Conservation (phyloP, 2,329 filamentous ascomycete species). For the Exophiala bonariae region DNA sequence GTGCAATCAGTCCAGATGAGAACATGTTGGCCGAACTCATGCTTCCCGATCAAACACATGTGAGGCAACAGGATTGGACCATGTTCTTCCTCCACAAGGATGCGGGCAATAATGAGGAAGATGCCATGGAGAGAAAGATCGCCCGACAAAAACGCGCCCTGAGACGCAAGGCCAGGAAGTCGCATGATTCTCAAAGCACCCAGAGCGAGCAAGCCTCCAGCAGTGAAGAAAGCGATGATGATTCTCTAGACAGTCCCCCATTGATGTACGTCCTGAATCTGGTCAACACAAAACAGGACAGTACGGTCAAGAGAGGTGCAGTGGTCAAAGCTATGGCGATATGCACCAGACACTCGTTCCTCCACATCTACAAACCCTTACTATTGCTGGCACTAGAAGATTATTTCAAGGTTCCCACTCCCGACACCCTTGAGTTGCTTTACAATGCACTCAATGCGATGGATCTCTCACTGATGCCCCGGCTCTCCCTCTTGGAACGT, state of each 20-base stretch:
- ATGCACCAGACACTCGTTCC: conserved; percentile 92
- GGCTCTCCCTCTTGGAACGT: conserved; percentile 77
- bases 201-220: conserved; percentile 47
- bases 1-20: conserved; percentile 93
- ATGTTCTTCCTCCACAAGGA: conserved; percentile 99
- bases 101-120: conserved; percentile 76
- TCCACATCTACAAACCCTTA: conserved; percentile 98
- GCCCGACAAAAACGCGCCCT: conserved; percentile 41
- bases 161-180: conserved; percentile 36
- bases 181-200: conserved; percentile 43
- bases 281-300: conserved; percentile 97
- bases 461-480: conserved; percentile 93
- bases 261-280: conserved; percentile 96
- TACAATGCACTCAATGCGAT: conserved; percentile 94
- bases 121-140: conserved; percentile 55
- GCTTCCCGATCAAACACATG: conserved; percentile 94
- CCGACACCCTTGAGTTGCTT: conserved; percentile 82
- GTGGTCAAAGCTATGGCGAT: conserved; percentile 99
- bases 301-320: conserved; percentile 65
- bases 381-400: conserved; percentile 89
- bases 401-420: conserved; percentile 89
- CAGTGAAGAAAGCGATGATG: conserved; percentile 60
- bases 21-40: conserved; percentile 98
- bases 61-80: conserved; percentile 95
- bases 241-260: conserved; percentile 78